phyloP scores from a whole-genome alignment of 768 basidiomycete genomes.

The Hygrophoropsis aurantiaca region DNA sequence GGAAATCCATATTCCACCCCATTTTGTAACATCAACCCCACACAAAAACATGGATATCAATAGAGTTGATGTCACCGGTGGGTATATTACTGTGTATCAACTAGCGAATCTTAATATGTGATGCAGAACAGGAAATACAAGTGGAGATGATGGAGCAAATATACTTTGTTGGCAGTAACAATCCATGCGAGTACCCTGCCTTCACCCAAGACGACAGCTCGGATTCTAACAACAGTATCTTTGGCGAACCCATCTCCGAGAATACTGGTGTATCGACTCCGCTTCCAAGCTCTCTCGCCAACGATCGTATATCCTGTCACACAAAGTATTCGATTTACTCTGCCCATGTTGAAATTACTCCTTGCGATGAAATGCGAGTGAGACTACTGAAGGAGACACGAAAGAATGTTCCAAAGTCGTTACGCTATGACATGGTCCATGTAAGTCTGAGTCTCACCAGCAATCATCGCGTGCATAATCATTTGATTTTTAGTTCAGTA shows the following conservation, averaged over 20 bases:
- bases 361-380: constrained; percentile 56
- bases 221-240: not conserved
- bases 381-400: constrained; percentile 86
- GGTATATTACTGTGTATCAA: too few species aligned
- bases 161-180: too few species aligned
- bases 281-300: too few species aligned
- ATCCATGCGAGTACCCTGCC: too few species aligned
- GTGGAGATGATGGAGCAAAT: too few species aligned
- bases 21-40: not conserved
- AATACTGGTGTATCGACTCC: too few species aligned
- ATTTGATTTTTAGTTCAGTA: constrained; percentile 65
- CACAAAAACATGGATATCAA: not conserved
- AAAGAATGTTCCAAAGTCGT: constrained; percentile 77
- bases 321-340: constrained; percentile 12
- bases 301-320: not conserved
- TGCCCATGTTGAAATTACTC: constrained; percentile 47
- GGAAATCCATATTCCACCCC: not conserved
- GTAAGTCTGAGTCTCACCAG: constrained; percentile 36
- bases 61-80: not conserved
- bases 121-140: too few species aligned
- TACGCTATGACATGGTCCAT: constrained; percentile 81
- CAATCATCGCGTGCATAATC: not conserved
- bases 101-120: not conserved
- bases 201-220: too few species aligned
- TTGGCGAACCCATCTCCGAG: too few species aligned